Evolutionary conservation across 352 stramenopile genomes (phyloP).

Genomic region (Phytophthora pistaciae): DNA sequence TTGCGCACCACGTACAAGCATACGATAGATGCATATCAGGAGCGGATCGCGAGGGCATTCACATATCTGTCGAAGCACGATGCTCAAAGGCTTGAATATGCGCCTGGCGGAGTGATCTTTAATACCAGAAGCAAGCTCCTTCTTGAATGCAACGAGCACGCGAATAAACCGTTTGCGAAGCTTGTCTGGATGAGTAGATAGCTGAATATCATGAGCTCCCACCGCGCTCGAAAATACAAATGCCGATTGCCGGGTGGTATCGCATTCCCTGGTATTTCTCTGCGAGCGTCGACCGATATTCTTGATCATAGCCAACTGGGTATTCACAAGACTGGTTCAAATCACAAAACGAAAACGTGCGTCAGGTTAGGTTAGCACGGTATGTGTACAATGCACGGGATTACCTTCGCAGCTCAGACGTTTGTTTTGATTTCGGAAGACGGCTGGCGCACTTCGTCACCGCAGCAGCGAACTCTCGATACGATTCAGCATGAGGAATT

Average conservation of each 20-base stretch:
- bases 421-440: not conserved
- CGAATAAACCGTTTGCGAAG: not conserved
- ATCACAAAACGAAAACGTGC: too few species aligned
- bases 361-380: too few species aligned
- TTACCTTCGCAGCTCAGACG: too few species aligned
- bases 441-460: conserved; percentile 10
- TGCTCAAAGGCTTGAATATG: conserved; percentile 1
- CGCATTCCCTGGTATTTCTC: not conserved
- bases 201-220: not conserved
- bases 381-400: too few species aligned
- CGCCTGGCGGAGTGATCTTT: not conserved
- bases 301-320: not conserved
- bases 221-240: not conserved
- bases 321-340: too few species aligned
- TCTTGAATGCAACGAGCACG: conserved; percentile 7
- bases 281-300: not conserved
- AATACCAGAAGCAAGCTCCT: not conserved
- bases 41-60: conserved; percentile 5
- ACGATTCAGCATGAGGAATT: conserved; percentile 6
- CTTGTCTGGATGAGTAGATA: not conserved
- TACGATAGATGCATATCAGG: not conserved
- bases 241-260: not conserved
- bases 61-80: conserved; percentile 1
- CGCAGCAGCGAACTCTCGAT: conserved; percentile 10
- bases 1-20: conserved; percentile 9